phyloP scores from a whole-genome alignment of 23 red algal genomes.

The Agarophyton chilense region DNA sequence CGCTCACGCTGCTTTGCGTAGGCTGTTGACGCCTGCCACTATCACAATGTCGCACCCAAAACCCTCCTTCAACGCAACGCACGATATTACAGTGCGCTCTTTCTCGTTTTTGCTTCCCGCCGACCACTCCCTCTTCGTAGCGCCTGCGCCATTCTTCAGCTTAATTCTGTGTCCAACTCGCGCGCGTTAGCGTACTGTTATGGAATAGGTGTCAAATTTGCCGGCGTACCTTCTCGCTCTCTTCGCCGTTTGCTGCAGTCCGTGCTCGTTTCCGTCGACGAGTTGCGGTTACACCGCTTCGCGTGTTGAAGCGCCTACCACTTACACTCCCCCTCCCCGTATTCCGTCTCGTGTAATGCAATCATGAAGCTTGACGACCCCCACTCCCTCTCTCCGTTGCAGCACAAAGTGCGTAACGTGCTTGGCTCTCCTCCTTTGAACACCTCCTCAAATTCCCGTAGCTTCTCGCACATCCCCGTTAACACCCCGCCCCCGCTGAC shows the following conservation, averaged over 20 bases:
- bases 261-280: not conserved
- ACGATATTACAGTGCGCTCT: not conserved
- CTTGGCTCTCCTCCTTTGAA: not conserved
- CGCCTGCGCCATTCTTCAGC: no score
- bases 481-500: not conserved
- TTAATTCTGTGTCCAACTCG: no score
- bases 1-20: not conserved
- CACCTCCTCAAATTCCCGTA: not conserved
- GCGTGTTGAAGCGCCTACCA: not conserved
- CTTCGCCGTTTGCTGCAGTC: no score
- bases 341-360: not conserved
- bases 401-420: not conserved
- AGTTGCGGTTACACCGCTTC: not conserved
- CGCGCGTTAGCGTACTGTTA: no score
- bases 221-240: no score
- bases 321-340: not conserved
- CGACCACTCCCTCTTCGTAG: no score
- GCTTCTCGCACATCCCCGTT: not conserved
- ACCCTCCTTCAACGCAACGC: not conserved
- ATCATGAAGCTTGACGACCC: not conserved
- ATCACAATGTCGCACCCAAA: slow-evolving; percentile 9
- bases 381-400: not conserved
- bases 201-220: no score
- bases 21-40: not conserved
- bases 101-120: no score